Base-by-base conservation (phyloP, 1,139 yeast genomes). In the Wickerhamomyces sp. region DNA sequence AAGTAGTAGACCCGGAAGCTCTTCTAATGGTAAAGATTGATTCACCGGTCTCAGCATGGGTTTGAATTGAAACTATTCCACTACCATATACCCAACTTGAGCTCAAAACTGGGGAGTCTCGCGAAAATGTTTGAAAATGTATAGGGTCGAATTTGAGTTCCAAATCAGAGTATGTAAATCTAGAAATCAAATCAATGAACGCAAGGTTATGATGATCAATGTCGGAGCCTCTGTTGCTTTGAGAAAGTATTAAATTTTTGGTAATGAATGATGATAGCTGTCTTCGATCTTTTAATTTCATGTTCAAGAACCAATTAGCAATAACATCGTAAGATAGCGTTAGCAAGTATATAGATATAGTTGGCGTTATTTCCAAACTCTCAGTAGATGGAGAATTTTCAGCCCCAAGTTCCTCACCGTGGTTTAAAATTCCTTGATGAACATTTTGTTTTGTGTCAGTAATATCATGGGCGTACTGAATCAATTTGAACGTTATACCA, bases 401-500 rank as follows among this genome's bases (percentile, higher is more conserved):
- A 27, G 63, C 63, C 12, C 55, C 55, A 3, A 74, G 68, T 40
- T 74, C 76, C 21, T 63, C 62, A 0, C 76, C 77, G 42, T 71
- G 71, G 31, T 58, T 50, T 26, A 51, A 46, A 29, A 55, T 45
- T 6, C 58, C 55, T 20, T 40, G 47, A 34, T 44, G 55, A 25
- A 39, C 47, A 28, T 37, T 42, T 36, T 46, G 53, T 28, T 48
- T 51, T 37, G 61, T 46, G 25, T 56, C 61, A 31, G 60, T 38
- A 25, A 70, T 59, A 51, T 84, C 88, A 40, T 74, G 70, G 1
- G 89, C 78, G 54, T 78, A 81, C 54, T 84, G 87, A 42, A 87
- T 82, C 52, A 81, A 83, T 51, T 81, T 81, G 63, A 87, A 84
- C 1, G 90, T 84, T 57, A 87, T 84, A 0, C 87, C 96, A 64